phyloP scores from a whole-genome alignment of 495 filamentous ascomycete genomes.

The Thermochaetoides thermophila region DNA sequence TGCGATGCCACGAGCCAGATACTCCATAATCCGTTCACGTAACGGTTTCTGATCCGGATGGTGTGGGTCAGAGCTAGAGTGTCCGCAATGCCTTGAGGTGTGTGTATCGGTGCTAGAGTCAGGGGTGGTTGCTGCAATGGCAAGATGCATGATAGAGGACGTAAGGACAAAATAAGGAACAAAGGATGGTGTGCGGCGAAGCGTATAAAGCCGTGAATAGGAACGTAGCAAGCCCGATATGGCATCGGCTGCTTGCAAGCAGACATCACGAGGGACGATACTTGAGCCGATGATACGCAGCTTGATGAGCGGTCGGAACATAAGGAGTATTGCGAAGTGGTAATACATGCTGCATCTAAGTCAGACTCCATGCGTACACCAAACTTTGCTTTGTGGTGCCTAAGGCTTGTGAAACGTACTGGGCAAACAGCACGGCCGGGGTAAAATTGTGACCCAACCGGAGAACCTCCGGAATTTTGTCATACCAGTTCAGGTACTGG shows the following conservation, averaged over 20 bases:
- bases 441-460: constrained; percentile 42
- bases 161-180: constrained; percentile 47
- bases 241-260: constrained; percentile 44
- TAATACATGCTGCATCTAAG: constrained; percentile 42
- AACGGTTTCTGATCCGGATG: constrained; percentile 9
- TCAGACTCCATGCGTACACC: too few species aligned
- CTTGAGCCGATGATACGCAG: constrained; percentile 40
- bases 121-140: constrained; percentile 23
- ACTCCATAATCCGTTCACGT: constrained; percentile 18
- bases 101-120: constrained; percentile 1
- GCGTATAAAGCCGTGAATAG: constrained; percentile 43
- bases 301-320: constrained; percentile 53
- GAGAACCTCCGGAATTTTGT: constrained; percentile 42
- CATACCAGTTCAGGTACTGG: constrained; percentile 48
- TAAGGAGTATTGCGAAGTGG: constrained; percentile 44
- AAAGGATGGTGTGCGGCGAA: constrained; percentile 41
- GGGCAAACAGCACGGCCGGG: constrained; percentile 45
- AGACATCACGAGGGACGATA: constrained; percentile 48
- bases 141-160: constrained; percentile 42
- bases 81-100: constrained; percentile 3
- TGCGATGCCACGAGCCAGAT: constrained; percentile 28
- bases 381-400: too few species aligned
- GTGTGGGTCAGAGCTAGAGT: constrained; percentile 12
- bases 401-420: constrained; percentile 43
- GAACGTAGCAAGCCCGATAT: constrained; percentile 41